Conservation (phyloP, 2,329 filamentous ascomycete species). For the Pseudogymnoascus sp. region DNA sequence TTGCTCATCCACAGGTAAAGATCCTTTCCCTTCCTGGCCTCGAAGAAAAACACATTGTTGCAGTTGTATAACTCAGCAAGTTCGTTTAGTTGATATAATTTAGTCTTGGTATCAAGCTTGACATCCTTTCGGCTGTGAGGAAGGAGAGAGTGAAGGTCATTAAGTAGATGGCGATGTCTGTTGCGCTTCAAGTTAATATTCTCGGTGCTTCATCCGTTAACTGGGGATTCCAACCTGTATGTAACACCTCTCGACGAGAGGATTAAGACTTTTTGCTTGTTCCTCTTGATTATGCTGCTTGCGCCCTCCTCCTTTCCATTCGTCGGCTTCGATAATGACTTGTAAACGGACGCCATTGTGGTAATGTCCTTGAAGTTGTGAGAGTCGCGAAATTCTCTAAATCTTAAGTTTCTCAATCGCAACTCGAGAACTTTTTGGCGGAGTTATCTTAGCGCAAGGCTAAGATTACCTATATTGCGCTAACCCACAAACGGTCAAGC, state of each 20-base stretch:
- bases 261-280: slow-evolving; percentile 74
- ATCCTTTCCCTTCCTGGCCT: slow-evolving; percentile 89
- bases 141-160: slow-evolving; percentile 79
- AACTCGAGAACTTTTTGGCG: slow-evolving; percentile 13
- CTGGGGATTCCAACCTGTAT: slow-evolving; percentile 50
- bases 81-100: slow-evolving; percentile 74
- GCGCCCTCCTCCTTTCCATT: slow-evolving; percentile 29
- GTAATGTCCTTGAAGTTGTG: slow-evolving; percentile 14
- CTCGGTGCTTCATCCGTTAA: not conserved
- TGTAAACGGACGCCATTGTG: slow-evolving; percentile 65
- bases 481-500: not conserved
- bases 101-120: slow-evolving; percentile 94
- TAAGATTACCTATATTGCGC: slow-evolving; percentile 4
- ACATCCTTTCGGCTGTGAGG: slow-evolving; percentile 90
- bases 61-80: slow-evolving; percentile 71
- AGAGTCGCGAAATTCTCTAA: slow-evolving; percentile 19
- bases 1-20: slow-evolving; percentile 91
- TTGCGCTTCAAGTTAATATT: slow-evolving; percentile 12
- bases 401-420: slow-evolving; percentile 10
- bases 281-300: slow-evolving; percentile 39
- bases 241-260: slow-evolving; percentile 89
- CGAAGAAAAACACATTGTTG: slow-evolving; percentile 92
- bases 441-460: slow-evolving; percentile 10
- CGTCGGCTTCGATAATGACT: slow-evolving; percentile 56
- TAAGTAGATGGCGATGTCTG: slow-evolving; percentile 87